Evolutionary conservation across 805 yeast genomes (phyloP).

Genomic region (Metschnikowia continentalis): DNA sequence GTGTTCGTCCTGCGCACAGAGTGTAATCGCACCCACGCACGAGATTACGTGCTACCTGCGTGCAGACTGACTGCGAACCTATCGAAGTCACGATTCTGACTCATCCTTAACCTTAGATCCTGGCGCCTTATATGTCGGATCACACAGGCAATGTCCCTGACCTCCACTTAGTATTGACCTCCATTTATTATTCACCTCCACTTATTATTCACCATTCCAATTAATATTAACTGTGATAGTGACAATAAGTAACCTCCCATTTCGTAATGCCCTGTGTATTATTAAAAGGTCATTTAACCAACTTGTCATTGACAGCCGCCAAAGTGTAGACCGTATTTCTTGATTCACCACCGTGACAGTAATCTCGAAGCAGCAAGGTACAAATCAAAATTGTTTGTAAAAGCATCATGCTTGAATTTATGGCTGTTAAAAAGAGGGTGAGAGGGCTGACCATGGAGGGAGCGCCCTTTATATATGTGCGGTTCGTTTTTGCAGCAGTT

Average conservation of each 20-base stretch:
- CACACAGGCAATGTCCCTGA: not conserved
- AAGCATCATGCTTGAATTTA: not conserved
- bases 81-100: not conserved
- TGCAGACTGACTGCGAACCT: not conserved
- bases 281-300: too few relatives aligned
- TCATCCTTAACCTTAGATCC: not conserved
- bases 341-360: too few relatives aligned
- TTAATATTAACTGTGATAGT: too few relatives aligned
- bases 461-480: not conserved
- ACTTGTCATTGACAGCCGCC: too few relatives aligned
- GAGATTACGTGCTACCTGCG: conserved; percentile 10
- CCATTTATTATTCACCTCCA: too few relatives aligned
- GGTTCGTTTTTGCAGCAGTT: not conserved
- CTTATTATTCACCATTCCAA: too few relatives aligned
- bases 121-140: not conserved
- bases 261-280: too few relatives aligned
- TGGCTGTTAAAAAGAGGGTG: not conserved
- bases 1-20: conserved; percentile 3
- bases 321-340: too few relatives aligned
- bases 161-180: too few relatives aligned
- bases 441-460: not conserved
- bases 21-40: conserved; percentile 14
- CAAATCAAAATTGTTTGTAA: too few relatives aligned
- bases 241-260: too few relatives aligned
- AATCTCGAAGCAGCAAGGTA: too few relatives aligned